Conservation (phyloP, 192 early-diverging fungal species). For the Glomus cerebriforme region DNA sequence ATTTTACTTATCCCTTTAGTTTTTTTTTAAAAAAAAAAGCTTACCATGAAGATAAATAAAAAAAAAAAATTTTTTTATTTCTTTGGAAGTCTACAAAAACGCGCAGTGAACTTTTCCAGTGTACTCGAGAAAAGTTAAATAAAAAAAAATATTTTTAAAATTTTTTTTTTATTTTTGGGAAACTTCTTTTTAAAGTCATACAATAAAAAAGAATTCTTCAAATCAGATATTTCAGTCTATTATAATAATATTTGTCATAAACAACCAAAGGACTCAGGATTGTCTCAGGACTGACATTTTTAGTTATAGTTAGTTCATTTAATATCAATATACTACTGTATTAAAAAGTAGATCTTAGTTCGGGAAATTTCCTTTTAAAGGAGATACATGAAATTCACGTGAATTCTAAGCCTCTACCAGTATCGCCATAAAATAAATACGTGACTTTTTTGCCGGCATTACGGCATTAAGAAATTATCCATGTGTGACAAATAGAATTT, state of each 20-base stretch:
- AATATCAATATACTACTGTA: too few relatives aligned
- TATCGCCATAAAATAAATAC: too few relatives aligned
- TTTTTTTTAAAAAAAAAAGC: background rate
- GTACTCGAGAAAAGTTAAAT: background rate
- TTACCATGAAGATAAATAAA: background rate
- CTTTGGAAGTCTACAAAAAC: background rate
- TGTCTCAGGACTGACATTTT: background rate
- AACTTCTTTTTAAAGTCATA: background rate
- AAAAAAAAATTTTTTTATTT: background rate
- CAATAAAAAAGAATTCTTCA: too few relatives aligned
- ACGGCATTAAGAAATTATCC: too few relatives aligned
- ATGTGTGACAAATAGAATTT: too few relatives aligned
- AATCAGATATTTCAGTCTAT: background rate
- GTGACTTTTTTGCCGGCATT: too few relatives aligned
- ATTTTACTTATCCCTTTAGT: background rate
- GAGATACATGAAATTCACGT: too few relatives aligned
- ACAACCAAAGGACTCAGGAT: background rate
- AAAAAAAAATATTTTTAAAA: background rate
- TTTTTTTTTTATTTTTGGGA: background rate
- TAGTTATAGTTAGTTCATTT: too few relatives aligned
- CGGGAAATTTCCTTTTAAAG: too few relatives aligned
- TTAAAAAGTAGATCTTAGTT: too few relatives aligned
- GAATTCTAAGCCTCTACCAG: too few relatives aligned
- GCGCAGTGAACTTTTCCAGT: background rate
- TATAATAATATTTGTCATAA: background rate